A percentile compares a stretch with the other conserved stretches of the same genome.
Evolutionary conservation across 306 rosid genomes (phyloP).

Genomic region (Ormosia emarginata): DNA sequence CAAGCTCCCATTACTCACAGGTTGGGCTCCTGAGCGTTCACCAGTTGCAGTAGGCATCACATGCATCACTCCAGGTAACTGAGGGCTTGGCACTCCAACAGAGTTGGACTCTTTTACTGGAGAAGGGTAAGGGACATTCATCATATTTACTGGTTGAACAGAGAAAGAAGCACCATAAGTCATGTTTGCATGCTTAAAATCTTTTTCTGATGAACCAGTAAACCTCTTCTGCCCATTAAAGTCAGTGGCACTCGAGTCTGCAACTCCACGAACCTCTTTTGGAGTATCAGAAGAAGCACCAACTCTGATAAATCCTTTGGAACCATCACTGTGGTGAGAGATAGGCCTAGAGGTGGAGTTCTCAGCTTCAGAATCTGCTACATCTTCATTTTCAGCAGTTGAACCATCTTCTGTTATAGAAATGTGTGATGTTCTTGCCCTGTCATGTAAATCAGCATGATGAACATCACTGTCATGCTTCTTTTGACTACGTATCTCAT

Average conservation of each 20-base stretch:
- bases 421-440: conserved; percentile 63
- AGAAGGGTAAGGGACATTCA: conserved; percentile 56
- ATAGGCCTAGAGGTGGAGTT: conserved; percentile 67
- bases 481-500: conserved; percentile 59
- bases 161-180: conserved; percentile 52
- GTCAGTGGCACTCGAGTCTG: conserved; percentile 46
- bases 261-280: conserved; percentile 51
- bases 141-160: conserved; percentile 59
- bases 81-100: conserved; percentile 41
- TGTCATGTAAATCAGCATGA: conserved; percentile 58
- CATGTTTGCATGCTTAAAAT: conserved; percentile 56
- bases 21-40: conserved; percentile 57
- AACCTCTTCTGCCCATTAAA: conserved; percentile 68
- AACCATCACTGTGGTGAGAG: conserved; percentile 51
- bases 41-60: conserved; percentile 49
- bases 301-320: conserved; percentile 58
- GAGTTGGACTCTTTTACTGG: conserved; percentile 53
- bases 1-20: conserved; percentile 57
- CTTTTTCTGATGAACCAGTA: conserved; percentile 54
- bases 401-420: conserved; percentile 85
- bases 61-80: conserved; percentile 71
- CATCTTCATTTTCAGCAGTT: conserved; percentile 90
- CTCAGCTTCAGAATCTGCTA: conserved; percentile 91
- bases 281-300: conserved; percentile 55
- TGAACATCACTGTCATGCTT: conserved; percentile 69